Percentiles rank a stretch among this genome's conserved stretches.
phyloP scores from a whole-genome alignment of 1,284 basidiomycete species.

The Cryptococcus maquisensis region DNA sequence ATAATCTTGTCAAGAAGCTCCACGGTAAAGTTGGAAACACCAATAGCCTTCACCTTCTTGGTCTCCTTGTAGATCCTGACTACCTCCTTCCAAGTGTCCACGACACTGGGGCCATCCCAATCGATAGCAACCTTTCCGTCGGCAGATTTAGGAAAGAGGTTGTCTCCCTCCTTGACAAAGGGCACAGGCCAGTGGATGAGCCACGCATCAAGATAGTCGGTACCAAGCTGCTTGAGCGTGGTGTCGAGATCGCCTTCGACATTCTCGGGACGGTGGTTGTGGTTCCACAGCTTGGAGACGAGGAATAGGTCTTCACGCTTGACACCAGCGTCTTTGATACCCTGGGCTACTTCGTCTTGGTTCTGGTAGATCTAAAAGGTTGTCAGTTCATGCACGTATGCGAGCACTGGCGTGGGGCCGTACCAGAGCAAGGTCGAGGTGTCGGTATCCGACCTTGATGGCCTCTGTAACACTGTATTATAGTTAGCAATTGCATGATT shows the following conservation, averaged over 20 bases:
- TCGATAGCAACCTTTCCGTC: slow-evolving; percentile 26
- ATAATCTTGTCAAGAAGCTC: slow-evolving; percentile 65
- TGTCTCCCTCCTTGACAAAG: slow-evolving; percentile 56
- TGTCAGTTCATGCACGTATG: not conserved
- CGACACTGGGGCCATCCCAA: slow-evolving; percentile 23
- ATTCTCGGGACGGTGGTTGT: slow-evolving; percentile 45
- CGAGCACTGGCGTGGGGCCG: slow-evolving; percentile 46
- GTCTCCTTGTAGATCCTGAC: slow-evolving; percentile 40
- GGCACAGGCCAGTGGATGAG: slow-evolving; percentile 85
- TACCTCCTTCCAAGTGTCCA: slow-evolving; percentile 45
- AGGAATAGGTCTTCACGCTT: slow-evolving; percentile 77
- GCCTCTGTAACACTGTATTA: slow-evolving; percentile 63
- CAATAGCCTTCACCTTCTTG: slow-evolving; percentile 38
- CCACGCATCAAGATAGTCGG: slow-evolving; percentile 75
- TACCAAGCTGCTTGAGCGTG: slow-evolving; percentile 66
- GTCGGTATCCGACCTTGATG: slow-evolving; percentile 68
- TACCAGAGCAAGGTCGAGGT: slow-evolving; percentile 72
- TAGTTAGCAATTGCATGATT: slow-evolving; percentile 11
- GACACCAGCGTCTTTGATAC: slow-evolving; percentile 71
- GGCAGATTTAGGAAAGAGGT: slow-evolving; percentile 14
- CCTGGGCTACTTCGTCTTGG: slow-evolving; percentile 48
- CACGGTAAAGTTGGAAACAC: slow-evolving; percentile 76
- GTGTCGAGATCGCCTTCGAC: slow-evolving; percentile 70
- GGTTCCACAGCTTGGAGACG: slow-evolving; percentile 60
- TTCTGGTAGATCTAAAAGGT: slow-evolving; percentile 6